Conservation (phyloP, 352 stramenopile species). For the Phytophthora syringae region DNA sequence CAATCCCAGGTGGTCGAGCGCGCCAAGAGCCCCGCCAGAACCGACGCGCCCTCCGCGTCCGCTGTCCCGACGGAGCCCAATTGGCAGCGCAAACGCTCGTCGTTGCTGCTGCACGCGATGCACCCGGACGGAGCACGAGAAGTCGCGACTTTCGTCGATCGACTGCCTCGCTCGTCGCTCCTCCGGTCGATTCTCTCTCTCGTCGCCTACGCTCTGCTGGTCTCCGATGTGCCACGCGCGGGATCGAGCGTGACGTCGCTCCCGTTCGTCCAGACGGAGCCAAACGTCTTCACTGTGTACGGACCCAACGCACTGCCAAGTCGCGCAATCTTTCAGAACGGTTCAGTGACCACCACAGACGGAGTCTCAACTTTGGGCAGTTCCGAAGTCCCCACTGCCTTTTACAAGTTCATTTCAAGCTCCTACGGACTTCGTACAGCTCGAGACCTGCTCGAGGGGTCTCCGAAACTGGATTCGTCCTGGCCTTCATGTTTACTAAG, state of each 20-base stretch:
- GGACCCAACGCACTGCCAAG: constrained; percentile 43
- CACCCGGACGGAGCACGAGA: constrained; percentile 25
- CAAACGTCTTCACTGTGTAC: constrained; percentile 59
- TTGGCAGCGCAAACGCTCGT: constrained; percentile 33
- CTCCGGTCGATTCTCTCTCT: constrained; percentile 46
- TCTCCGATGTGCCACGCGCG: constrained; percentile 50
- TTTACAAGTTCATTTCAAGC: constrained; percentile 56
- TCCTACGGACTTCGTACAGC: constrained; percentile 57
- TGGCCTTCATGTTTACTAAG: constrained; percentile 33
- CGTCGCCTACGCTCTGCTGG: constrained; percentile 51
- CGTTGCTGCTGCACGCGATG: constrained; percentile 27
- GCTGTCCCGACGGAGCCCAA: constrained; percentile 3
- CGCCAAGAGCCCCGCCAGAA: constrained; percentile 6
- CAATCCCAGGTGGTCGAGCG: constrained; percentile 6
- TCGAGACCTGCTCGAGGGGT: constrained; percentile 31
- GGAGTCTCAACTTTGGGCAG: not conserved
- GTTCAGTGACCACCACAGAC: constrained; percentile 19
- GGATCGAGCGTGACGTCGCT: constrained; percentile 47
- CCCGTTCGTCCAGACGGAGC: constrained; percentile 53
- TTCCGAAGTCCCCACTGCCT: constrained; percentile 24
- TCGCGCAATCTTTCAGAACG: constrained; percentile 33
- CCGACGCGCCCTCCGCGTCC: constrained; percentile 13
- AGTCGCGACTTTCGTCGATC: constrained; percentile 20
- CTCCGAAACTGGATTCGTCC: constrained; percentile 14
- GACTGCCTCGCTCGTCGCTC: constrained; percentile 15